Percentiles rank a stretch among this genome's conserved stretches.
phyloP scores from a whole-genome alignment of 2,329 filamentous ascomycete species.

The Epichloe hybrida region DNA sequence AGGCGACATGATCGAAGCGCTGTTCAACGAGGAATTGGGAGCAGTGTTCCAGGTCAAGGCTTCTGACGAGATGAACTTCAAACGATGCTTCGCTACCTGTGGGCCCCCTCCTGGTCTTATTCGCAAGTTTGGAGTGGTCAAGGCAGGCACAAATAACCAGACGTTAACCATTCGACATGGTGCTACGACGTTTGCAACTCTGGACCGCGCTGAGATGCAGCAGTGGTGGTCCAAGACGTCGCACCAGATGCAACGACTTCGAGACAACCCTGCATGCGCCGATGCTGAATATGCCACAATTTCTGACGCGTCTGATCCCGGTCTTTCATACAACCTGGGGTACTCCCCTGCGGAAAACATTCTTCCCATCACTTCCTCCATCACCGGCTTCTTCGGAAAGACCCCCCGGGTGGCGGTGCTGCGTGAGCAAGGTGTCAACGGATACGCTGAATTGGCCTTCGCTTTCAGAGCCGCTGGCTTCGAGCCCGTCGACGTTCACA shows the following conservation, averaged over 20 bases:
- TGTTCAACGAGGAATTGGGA: constrained; percentile 95
- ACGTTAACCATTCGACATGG: constrained; percentile 63
- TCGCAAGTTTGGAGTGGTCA: constrained; percentile 69
- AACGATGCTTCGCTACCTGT: constrained; percentile 80
- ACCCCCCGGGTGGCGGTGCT: constrained; percentile 78
- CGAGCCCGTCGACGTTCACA: constrained; percentile 84
- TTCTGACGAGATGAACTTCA: constrained; percentile 72
- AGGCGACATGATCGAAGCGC: constrained; percentile 54
- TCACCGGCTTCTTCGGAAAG: constrained; percentile 39
- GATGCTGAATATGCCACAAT: constrained; percentile 71
- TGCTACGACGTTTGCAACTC: constrained; percentile 51
- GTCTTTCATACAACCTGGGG: constrained; percentile 70
- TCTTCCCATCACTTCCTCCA: constrained; percentile 41
- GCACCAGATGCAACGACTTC: constrained; percentile 76
- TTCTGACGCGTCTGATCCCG: constrained; percentile 61
- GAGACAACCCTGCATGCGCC: constrained; percentile 79
- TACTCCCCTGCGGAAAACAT: constrained; percentile 70
- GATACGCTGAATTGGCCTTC: constrained; percentile 95
- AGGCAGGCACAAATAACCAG: constrained; percentile 58
- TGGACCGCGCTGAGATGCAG: constrained; percentile 62
- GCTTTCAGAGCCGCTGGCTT: constrained; percentile 88
- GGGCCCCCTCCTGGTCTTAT: constrained; percentile 72
- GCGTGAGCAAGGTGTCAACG: constrained; percentile 90
- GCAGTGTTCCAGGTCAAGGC: constrained; percentile 92
- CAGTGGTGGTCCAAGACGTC: constrained; percentile 83